Evolutionary conservation across 2,329 filamentous ascomycete species (phyloP).

Genomic region (Pseudodiploospora longispora): DNA sequence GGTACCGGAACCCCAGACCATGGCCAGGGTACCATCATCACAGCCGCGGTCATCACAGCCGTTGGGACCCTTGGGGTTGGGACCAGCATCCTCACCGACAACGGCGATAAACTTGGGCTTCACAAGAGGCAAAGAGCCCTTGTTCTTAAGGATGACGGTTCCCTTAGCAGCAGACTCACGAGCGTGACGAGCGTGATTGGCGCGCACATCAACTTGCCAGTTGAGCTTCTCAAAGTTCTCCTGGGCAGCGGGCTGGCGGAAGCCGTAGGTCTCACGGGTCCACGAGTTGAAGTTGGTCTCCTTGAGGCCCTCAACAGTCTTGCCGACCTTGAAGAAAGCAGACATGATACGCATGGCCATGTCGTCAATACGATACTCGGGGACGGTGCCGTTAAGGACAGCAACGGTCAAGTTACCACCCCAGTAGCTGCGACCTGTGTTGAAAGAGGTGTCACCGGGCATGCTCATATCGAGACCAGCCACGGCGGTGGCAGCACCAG

Average conservation of each 20-base stretch:
- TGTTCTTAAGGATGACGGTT: slow-evolving; percentile 86
- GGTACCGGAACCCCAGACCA: slow-evolving; percentile 73
- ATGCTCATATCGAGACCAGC: slow-evolving; percentile 83
- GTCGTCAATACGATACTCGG: slow-evolving; percentile 81
- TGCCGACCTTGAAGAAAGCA: slow-evolving; percentile 58
- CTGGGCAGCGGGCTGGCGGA: slow-evolving; percentile 53
- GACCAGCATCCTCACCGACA: slow-evolving; percentile 76
- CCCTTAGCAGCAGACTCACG: slow-evolving; percentile 71
- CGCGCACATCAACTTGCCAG: slow-evolving; percentile 75
- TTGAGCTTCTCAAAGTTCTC: slow-evolving; percentile 63
- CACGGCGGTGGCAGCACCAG: slow-evolving; percentile 55
- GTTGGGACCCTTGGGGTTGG: slow-evolving; percentile 69
- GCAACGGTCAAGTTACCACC: slow-evolving; percentile 81
- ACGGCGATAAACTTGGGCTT: slow-evolving; percentile 68
- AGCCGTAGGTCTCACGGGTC: slow-evolving; percentile 69
- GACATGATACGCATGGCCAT: slow-evolving; percentile 82
- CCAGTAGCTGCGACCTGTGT: slow-evolving; percentile 67
- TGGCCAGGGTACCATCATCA: slow-evolving; percentile 54
- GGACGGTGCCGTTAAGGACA: slow-evolving; percentile 81
- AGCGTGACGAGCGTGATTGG: slow-evolving; percentile 63
- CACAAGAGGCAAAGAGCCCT: slow-evolving; percentile 65
- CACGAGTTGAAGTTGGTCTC: slow-evolving; percentile 82
- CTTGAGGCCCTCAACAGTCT: slow-evolving; percentile 36
- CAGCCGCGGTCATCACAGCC: slow-evolving; percentile 63
- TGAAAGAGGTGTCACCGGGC: slow-evolving; percentile 75